These are phyloP conservation scores for Chernovozyma aurita DNA, from an alignment of 1,139 yeast genomes.

Conservation along the genomic window DNA sequence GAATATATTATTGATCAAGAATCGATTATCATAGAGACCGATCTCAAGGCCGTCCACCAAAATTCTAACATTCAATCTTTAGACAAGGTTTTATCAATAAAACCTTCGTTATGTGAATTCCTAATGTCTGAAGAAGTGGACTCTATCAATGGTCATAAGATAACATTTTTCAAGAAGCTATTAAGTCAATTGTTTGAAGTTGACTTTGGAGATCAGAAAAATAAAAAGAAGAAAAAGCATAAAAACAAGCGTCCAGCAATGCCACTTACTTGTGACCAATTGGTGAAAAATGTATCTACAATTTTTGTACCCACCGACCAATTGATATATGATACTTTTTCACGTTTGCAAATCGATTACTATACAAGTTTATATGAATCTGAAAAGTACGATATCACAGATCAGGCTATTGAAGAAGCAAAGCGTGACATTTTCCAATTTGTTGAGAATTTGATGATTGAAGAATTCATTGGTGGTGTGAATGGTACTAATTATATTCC, in stretches of 20 bases:
- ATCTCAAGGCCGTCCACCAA: constrained; percentile 63
- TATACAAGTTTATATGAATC: constrained; percentile 26
- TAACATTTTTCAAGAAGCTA: constrained; percentile 25
- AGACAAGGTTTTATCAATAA: constrained; percentile 44
- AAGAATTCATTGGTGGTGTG: constrained; percentile 25
- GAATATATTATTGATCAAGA: constrained; percentile 46
- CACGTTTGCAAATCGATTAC: constrained; percentile 24
- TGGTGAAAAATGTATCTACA: constrained; percentile 25
- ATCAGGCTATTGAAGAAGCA: constrained; percentile 31
- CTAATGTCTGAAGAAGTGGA: constrained; percentile 17
- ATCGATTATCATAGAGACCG: constrained; percentile 55
- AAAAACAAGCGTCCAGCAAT: constrained; percentile 9
- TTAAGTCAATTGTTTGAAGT: constrained; percentile 28
- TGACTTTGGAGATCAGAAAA: constrained; percentile 5
- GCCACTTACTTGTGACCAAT: constrained; percentile 26
- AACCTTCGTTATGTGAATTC: constrained; percentile 40
- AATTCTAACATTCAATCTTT: constrained; percentile 74
- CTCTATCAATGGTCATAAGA: constrained; percentile 17
- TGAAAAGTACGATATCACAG: constrained; percentile 21
- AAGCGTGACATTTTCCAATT: constrained; percentile 24
- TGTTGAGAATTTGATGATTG: constrained; percentile 23
- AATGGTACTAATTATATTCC: constrained; percentile 22
- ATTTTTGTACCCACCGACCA: constrained; percentile 34
- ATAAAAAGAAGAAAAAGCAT: constrained; percentile 11
- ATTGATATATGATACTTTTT: constrained; percentile 21